A percentile compares a stretch with the other conserved stretches of the same genome.
These are phyloP conservation scores for Santalum album DNA, from an alignment of 164 flowering plant genomes.

Conservation along the genomic window DNA sequence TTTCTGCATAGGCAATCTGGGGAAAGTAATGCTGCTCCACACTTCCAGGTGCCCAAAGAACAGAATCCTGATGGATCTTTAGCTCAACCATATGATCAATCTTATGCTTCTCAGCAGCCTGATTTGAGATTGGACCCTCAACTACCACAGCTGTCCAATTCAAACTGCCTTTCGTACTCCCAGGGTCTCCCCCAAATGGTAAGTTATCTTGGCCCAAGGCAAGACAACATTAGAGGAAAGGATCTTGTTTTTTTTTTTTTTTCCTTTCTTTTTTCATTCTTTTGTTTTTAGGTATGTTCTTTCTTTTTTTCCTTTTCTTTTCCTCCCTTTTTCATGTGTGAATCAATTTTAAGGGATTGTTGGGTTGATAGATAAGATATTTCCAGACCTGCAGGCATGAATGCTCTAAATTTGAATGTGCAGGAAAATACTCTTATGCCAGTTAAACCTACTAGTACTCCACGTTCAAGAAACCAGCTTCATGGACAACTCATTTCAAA, in stretches of 20 bases:
- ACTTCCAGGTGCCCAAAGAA: neutral
- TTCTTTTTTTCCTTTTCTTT: neutral
- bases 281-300: neutral
- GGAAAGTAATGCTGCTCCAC: slow-evolving; percentile 2
- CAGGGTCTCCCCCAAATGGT: slow-evolving; percentile 5
- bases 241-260: too few relatives aligned
- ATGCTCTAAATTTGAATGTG: slow-evolving; percentile 6
- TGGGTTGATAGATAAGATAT: neutral
- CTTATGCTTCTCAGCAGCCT: slow-evolving; percentile 12
- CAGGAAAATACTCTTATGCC: slow-evolving; percentile 16
- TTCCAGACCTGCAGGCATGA: neutral
- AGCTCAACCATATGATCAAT: slow-evolving; percentile 1
- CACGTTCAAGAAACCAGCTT: slow-evolving; percentile 13
- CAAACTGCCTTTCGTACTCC: neutral
- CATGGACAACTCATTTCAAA: slow-evolving; percentile 12
- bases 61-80: slow-evolving; percentile 5
- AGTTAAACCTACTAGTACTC: slow-evolving; percentile 8
- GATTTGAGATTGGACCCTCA: slow-evolving; percentile 14
- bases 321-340: neutral
- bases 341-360: neutral
- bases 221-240: neutral
- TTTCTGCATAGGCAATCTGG: slow-evolving; percentile 6
- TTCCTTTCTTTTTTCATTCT: neutral
- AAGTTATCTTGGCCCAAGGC: slow-evolving; percentile 2
- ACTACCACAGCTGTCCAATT: neutral